Conservation (phyloP, 2,329 filamentous ascomycete genomes). For the Arthroderma sp. region DNA sequence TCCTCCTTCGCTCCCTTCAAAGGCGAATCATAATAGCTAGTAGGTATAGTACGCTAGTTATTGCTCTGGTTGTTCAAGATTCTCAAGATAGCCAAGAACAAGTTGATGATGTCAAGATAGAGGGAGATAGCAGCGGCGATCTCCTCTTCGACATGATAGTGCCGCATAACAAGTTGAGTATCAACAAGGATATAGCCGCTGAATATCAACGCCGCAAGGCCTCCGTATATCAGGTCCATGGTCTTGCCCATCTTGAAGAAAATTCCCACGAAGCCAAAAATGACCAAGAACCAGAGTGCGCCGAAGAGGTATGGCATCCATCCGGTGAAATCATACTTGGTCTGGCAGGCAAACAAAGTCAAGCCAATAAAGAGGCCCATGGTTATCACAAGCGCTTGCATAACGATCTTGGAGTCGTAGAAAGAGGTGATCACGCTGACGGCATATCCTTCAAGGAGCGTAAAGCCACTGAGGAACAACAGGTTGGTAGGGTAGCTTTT, state of each 20-base stretch:
- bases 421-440: conserved; percentile 88
- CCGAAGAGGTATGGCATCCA: conserved; percentile 96
- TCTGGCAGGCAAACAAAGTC: conserved; percentile 83
- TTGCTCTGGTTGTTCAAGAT: conserved; percentile 94
- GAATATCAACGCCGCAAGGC: conserved; percentile 74
- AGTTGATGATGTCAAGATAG: conserved; percentile 91
- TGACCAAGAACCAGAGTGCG: conserved; percentile 72
- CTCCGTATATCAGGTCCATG: conserved; percentile 73
- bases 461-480: conserved; percentile 82
- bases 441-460: conserved; percentile 81
- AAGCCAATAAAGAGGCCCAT: conserved; percentile 52
- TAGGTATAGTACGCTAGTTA: conserved; percentile 49
- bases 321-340: conserved; percentile 93
- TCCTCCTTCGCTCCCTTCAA: neutral
- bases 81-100: conserved; percentile 88
- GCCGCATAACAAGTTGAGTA: conserved; percentile 86
- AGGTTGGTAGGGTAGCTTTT: conserved; percentile 93
- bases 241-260: conserved; percentile 80
- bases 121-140: conserved; percentile 90
- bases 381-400: conserved; percentile 82
- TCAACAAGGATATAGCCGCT: conserved; percentile 91
- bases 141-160: conserved; percentile 96
- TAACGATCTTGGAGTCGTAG: conserved; percentile 70
- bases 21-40: neutral
- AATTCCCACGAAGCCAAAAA: conserved; percentile 84